Base-by-base conservation (phyloP, 1,139 yeast genomes). In the Pichia inconspicua region DNA sequence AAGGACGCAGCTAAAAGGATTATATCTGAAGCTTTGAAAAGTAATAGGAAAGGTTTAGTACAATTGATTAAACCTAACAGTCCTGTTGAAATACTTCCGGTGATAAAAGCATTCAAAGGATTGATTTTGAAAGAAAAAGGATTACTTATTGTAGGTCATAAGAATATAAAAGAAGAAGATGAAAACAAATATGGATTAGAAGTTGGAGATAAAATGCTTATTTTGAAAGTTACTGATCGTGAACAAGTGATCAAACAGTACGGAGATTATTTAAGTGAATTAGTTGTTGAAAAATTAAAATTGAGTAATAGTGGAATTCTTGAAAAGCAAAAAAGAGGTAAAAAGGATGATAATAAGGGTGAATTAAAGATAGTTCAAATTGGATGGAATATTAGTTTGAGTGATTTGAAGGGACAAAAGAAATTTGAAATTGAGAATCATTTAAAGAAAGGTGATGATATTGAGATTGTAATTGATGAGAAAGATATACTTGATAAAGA, bases 361-460 rank as follows among this genome's bases (percentile, higher is more conserved):
- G 51, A 45, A 17, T 3, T 44, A 4, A 73, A 73, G 51, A 60
- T 65, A 39, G 61, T 74, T 25, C 69, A 68, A 46, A 55, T 74
- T 7, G 66, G 75, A 2, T 73, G 78, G 78, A 69, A 68, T 42
- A 73, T 73, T 8, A 67, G 67, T 11, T 59, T 62, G 27, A 66
- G 66, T 41, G 78, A 73, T 57, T 57, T 73, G 30, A 56, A 53
- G n/a, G 67, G 67, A 25, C 78, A 73, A 48, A 74, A 73, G 54
- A 60, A 63, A 3, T 66, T 68, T 50, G 78, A 73, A 50, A 69
- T 74, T n/a, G 53, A 59, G 25, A 54, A 59, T 3, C 68, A 68
- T 35, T 51, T 73, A 49, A 62, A 65, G 38, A 71, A 67, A 46
- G 75, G 74, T 5, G 58, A 58, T 40, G 67, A 65, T 37, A 64